phyloP scores from a whole-genome alignment of 2,329 filamentous ascomycete genomes.

The Diaporthe sp. region DNA sequence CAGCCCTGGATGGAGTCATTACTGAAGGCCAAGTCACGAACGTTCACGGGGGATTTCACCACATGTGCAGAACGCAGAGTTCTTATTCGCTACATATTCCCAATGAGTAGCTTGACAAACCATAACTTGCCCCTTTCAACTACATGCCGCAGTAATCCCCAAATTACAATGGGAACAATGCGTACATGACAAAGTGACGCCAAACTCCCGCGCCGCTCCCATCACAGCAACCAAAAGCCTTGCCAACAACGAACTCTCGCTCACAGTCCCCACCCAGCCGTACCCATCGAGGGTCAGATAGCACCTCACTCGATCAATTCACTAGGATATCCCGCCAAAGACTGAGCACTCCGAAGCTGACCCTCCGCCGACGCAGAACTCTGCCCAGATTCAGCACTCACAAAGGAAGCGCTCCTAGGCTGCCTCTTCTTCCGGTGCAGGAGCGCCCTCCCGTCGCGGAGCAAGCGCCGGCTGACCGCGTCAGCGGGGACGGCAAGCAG shows the following conservation, averaged over 20 bases:
- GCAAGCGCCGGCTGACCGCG: background rate
- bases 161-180: background rate
- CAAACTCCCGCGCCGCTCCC: background rate
- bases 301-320: background rate
- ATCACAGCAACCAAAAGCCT: background rate
- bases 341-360: too few species aligned
- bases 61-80: too few species aligned
- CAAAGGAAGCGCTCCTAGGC: background rate
- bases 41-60: too few species aligned
- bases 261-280: background rate
- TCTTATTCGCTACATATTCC: background rate
- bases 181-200: background rate
- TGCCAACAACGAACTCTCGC: too few species aligned
- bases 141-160: background rate
- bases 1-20: background rate
- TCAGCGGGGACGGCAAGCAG: slow-evolving; percentile 1
- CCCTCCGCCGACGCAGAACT: background rate
- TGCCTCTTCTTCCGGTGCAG: background rate
- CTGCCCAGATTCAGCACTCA: too few species aligned
- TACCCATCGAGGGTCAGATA: too few species aligned
- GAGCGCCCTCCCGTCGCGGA: background rate
- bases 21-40: too few species aligned
- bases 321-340: background rate
- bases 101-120: background rate
- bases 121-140: background rate